Conservation (phyloP, 148 eudicot species). For the Rhododendron simsii region DNA sequence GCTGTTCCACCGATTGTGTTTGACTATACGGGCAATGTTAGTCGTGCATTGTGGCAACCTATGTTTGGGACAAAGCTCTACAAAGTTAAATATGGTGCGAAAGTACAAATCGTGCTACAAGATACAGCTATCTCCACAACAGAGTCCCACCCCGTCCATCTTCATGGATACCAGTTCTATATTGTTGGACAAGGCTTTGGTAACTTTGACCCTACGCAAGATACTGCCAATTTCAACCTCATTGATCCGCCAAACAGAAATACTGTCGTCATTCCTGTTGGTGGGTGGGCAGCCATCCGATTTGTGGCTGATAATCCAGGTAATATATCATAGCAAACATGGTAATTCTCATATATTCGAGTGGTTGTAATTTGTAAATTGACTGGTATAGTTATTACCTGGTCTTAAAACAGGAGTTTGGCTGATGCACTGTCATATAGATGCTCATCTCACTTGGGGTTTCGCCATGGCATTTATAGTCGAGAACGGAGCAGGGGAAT, state of each 20-base stretch:
- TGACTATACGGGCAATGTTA: constrained; percentile 85
- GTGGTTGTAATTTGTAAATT: background rate
- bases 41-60: constrained; percentile 75
- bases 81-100: constrained; percentile 70
- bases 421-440: constrained; percentile 95
- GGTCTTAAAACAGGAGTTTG: constrained; percentile 60
- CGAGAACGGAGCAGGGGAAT: constrained; percentile 60
- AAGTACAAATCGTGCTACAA: constrained; percentile 72
- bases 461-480: constrained; percentile 75
- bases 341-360: constrained; percentile 9
- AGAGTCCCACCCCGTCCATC: constrained; percentile 93
- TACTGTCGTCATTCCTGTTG: constrained; percentile 77
- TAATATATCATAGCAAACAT: constrained; percentile 27
- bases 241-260: constrained; percentile 77
- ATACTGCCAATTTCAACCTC: constrained; percentile 65
- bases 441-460: constrained; percentile 79
- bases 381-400: background rate
- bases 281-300: constrained; percentile 93
- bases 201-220: constrained; percentile 62
- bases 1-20: constrained; percentile 64
- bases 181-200: constrained; percentile 85
- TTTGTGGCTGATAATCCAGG: constrained; percentile 95
- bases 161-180: constrained; percentile 83
- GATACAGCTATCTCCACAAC: constrained; percentile 61
- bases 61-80: constrained; percentile 64